Evolutionary conservation across 805 yeast genomes (phyloP), one percentile per base, ranked within the genome.

Genomic region (Ogataea pini): DNA sequence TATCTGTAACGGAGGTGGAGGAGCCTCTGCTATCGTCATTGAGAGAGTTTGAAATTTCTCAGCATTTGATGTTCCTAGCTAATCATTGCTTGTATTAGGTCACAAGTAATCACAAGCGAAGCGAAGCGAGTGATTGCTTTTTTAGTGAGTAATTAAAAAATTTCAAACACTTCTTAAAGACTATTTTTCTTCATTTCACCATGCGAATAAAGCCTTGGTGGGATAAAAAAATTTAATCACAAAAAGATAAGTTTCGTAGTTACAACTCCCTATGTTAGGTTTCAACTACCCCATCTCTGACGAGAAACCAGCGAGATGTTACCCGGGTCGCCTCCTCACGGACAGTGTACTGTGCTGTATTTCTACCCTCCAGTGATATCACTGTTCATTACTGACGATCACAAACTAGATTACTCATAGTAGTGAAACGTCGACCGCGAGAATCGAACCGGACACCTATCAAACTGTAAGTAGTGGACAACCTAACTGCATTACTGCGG

Each of bases 1-100:
- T 69, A 85, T 94, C 66, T 94, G 99, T 79, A 94, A 94, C 71
- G 99, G 99, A 76, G 99, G 99, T 64, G 99, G 99, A 68, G 99
- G 99, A 68, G 98, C 97, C 42, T 86, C 96, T 48, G 85, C 98
- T 20, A 76, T 94, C 62, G 89, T 94, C 52, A 80, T 94, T 61
- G 96, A 91, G 75, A 82, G 76, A 61, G 63, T 82, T 38, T 78
- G 46, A 31, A 24, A 18, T 24, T 29, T 27, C 14, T 25, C 43
- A 34, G 16, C 13, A 20, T 28, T 17, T n/a, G 13, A 31, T 31
- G 13, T 7, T 39, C n/a, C 34, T 31, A 24, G 36, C 44, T 28
- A 20, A 31, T 29, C 36, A 18, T 41, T 41, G 40, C 46, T 34
- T 31, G 17, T n/a, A 22, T 22, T 22, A n/a, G n/a, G n/a, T n/a